Base-by-base conservation (phyloP, 345 rosid genomes). In the Toxicodendron radicans region DNA sequence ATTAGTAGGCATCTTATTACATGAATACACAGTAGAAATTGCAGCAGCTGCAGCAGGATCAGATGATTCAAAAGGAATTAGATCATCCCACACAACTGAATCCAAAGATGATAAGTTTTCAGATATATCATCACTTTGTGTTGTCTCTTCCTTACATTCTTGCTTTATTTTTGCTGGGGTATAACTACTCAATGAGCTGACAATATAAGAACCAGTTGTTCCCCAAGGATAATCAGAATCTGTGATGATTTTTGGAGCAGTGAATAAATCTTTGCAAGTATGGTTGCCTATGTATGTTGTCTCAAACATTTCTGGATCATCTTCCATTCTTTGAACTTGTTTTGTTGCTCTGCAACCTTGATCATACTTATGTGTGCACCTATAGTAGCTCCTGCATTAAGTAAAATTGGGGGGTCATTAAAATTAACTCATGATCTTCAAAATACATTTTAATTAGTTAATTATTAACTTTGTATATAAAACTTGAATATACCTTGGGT, bases 341-440 rank as follows among this genome's bases (percentile, higher is more conserved):
- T 91, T 92, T 35, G 85, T 79, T n/a, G 97, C 98, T 54, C 71
- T 82, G 81, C 98, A 94, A 13, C 83, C 89, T 72, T 79, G 88
- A 41, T 80, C 93, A 58, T 81, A 65, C 85, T 94, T 94, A 75
- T 85, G 87, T 4, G 90, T 88, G 87, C 97, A 94, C 70, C 98
- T 85, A 33, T 80, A 94, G 90, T 94, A 94, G 66, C 86, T 86
- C 90, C 98, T 94, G 91, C 41, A 23, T 9, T 21, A 16, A 80
- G 4, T 27, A 74, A 2, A 72, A 54, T n/a, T 49, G 53, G 70
- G 38, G 12, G 16, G 7, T 35, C 24, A 43, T n/a, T n/a, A n/a
- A n/a, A n/a, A n/a, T n/a, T n/a, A n/a, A n/a, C 32, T 7, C 68
- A 64, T 24, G 6, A 27, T 59, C n/a, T n/a, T 56, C 23, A 8